Evolutionary conservation across 2,329 filamentous ascomycete species (phyloP), one percentile per base, ranked within the genome.

Genomic region (Arthrinium phaeospermum): DNA sequence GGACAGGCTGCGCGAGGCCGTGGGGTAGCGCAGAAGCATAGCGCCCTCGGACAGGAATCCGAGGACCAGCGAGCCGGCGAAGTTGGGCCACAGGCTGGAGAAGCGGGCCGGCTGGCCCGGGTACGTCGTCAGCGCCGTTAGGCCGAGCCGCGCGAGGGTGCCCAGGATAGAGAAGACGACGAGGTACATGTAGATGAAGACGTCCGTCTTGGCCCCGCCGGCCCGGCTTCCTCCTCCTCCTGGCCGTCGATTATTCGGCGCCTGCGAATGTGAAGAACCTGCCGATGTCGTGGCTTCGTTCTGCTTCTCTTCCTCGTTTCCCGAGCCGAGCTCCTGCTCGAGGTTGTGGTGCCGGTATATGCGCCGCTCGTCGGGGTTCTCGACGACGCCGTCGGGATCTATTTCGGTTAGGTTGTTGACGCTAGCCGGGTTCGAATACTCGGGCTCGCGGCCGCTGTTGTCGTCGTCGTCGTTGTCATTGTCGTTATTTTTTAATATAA

Each of bases 391-490:
- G 30, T 69, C 67, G 13, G 67, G 44, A 47, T 34, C 30, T 41
- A 24, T 47, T 4, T 69, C 67, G 27, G 67, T 73, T 64, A 81
- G 70, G 68, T 82, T 75, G 51, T 37, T 37, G 34, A 37, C 34
- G 34, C 34, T 7, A 37, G 34, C 34, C 34, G 34, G 34, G 34
- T 37, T 7, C 34, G 34, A 37, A 37, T 37, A 37, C 34, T 37
- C 34, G 34, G 34, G 34, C 34, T 37, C 34, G 34, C 34, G 34
- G 34, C 34, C 34, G 34, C 34, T 37, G 34, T 37, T 37, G 34
- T 37, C 34, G 34, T 37, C 34, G 34, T 37, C 34, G 34, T 37
- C 34, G n/a, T n/a, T n/a, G 34, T 37, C 34, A 37, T 37, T 37
- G 34, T 37, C 34, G 34, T 37, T 7, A 37, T 37, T 37, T 7